phyloP scores from a whole-genome alignment of 1,284 basidiomycete species.

The Tilletia setariae region DNA sequence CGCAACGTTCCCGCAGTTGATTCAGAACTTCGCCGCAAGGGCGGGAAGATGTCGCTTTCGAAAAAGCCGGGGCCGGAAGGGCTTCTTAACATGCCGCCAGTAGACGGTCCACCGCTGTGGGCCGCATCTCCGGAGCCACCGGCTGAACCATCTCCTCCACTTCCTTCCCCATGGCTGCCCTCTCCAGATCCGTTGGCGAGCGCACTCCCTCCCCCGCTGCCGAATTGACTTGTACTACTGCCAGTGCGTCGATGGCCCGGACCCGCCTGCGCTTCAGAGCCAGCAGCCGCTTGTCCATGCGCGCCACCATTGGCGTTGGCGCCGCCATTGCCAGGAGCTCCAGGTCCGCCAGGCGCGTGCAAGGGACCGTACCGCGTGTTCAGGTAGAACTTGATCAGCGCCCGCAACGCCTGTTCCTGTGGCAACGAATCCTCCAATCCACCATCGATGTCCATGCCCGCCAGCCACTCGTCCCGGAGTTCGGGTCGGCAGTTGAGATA shows the following conservation, averaged over 20 bases:
- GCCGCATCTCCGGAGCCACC: conserved; percentile 15
- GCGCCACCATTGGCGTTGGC: neutral
- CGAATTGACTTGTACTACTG: conserved; percentile 25
- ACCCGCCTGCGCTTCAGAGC: conserved; percentile 22
- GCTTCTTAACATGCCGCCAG: neutral
- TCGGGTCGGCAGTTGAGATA: conserved; percentile 96
- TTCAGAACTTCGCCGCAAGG: conserved; percentile 51
- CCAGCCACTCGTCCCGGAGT: conserved; percentile 94
- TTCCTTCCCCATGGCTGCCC: conserved; percentile 12
- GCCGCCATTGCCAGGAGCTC: neutral
- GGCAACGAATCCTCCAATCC: conserved; percentile 71
- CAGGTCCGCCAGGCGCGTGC: conserved; percentile 18
- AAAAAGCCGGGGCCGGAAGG: conserved; percentile 31
- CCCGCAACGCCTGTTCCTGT: conserved; percentile 91
- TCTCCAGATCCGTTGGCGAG: neutral
- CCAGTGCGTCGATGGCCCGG: conserved; percentile 37
- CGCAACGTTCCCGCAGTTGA: conserved; percentile 49
- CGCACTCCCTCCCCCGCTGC: neutral
- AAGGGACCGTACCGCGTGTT: conserved; percentile 37
- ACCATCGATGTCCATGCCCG: conserved; percentile 86
- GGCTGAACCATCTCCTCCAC: conserved; percentile 20
- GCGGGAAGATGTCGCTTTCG: conserved; percentile 60
- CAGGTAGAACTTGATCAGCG: conserved; percentile 84
- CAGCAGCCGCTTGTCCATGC: neutral
- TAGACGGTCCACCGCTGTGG: neutral